Base-by-base conservation (phyloP, 2,329 filamentous ascomycete species). In the Xylaria hypoxylon region DNA sequence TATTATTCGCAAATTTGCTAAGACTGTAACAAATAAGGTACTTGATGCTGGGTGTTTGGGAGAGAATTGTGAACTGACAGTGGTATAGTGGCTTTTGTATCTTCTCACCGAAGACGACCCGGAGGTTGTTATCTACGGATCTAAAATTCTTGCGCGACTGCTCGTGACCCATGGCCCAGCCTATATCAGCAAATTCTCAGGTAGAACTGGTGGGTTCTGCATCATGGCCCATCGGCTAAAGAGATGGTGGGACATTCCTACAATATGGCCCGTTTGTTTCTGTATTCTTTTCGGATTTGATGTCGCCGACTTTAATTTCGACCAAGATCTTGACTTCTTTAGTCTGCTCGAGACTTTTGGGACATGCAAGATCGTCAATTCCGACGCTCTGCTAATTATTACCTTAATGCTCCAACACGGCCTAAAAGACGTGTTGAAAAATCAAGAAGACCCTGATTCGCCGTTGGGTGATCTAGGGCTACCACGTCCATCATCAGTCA, bases 11-110 rank as follows among this genome's bases (percentile, higher is more conserved):
- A 96, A 94, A 73, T 98, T 99, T 82, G 93, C 94, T 5, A 92
- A 91, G 75, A 96, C 95, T 1, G 95, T 99, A 8, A 97, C 95
- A 24, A 97, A 97, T 73, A 97, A 97, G 86, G 92, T 93, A 82
- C 75, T 83, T 79, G 68, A 70, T 63, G 66, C 63, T 50, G 56
- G 66, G 63, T 69, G 71, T 71, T 65, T 65, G 59, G 68, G 62
- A 62, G 57, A 65, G 24, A 65, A 71, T 64, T 74, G 73, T 61
- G 74, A 72, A 71, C 76, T 82, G 76, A 79, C 72, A 59, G 74
- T 72, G 68, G 62, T 64, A 50, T 71, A 95, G 90, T 97, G 94
- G 94, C 86, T 97, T 15, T 82, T 99, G 15, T 97, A 97, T 78
- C 86, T 99, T 15, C 85, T 98, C 57, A 93, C 93, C 7, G 94